phyloP scores from a whole-genome alignment of 192 early-diverging fungal genomes.

The Coemansia sp. region DNA sequence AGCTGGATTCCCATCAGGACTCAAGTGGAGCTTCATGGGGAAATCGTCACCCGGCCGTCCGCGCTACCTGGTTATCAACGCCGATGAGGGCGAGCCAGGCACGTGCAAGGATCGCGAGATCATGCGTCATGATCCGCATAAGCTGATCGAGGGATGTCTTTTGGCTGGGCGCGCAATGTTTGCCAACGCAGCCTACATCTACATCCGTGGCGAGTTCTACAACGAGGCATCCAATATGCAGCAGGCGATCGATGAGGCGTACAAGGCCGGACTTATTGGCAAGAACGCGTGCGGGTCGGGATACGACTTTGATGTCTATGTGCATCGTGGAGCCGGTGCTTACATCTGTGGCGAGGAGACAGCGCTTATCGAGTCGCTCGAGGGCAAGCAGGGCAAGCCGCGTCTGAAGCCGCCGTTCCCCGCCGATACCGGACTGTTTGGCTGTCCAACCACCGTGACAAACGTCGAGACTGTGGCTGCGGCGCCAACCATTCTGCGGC shows the following conservation, averaged over 20 bases:
- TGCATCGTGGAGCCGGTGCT: conserved; percentile 96
- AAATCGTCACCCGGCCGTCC: conserved; percentile 86
- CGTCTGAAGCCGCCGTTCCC: conserved; percentile 99
- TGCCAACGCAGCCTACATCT: conserved; percentile 97
- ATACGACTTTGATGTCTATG: conserved; percentile 95
- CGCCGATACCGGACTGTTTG: conserved; percentile 96
- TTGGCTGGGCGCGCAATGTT: conserved; percentile 96
- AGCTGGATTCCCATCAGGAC: conserved; percentile 95
- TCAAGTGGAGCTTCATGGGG: conserved; percentile 99
- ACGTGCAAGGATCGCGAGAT: conserved; percentile 99
- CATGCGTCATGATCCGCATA: conserved; percentile 92
- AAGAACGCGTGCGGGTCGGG: conserved; percentile 97
- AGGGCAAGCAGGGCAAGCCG: conserved; percentile 99
- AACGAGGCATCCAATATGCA: conserved; percentile 93
- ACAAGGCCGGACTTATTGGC: conserved; percentile 96
- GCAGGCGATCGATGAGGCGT: conserved; percentile 94
- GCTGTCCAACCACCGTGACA: conserved; percentile 99
- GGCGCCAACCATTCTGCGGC: conserved; percentile 89
- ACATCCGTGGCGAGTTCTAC: conserved; percentile 96
- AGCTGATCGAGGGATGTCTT: conserved; percentile 95
- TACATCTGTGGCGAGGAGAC: conserved; percentile 99
- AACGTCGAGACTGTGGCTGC: conserved; percentile 99
- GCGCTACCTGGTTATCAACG: conserved; percentile 95
- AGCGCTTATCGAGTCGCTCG: conserved; percentile 81
- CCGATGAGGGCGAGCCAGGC: conserved; percentile 98